Evolutionary conservation across 176 grass and related monocot species (phyloP).

Genomic region (Puccinellia tenuiflora): DNA sequence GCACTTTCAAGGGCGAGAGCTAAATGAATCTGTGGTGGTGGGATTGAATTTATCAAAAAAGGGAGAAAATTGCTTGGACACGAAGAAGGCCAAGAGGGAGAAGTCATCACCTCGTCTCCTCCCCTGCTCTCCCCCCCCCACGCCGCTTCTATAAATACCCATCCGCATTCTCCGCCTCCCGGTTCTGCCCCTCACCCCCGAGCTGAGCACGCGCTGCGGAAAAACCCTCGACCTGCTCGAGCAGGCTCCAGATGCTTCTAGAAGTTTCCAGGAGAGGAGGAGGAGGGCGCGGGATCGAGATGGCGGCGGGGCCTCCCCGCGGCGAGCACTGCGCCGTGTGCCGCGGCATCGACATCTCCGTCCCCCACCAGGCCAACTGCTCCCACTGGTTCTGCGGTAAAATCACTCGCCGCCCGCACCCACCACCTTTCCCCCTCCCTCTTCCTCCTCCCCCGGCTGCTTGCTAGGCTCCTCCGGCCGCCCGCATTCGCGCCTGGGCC

Average conservation of each 20-base stretch:
- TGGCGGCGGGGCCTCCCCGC: neutral
- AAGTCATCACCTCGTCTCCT: neutral
- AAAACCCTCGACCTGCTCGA: neutral
- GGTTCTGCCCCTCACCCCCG: neutral
- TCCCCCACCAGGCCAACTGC: conserved; percentile 31
- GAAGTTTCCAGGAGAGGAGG: neutral
- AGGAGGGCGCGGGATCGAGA: neutral
- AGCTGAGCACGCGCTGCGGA: neutral
- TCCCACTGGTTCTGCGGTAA: conserved; percentile 44
- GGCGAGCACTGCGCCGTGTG: conserved; percentile 23
- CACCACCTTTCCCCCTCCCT: neutral
- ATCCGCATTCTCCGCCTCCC: neutral
- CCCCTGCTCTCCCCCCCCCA: too few species aligned
- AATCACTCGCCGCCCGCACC: neutral
- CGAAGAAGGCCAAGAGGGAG: neutral
- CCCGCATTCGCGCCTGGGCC: neutral
- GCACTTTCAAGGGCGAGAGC: too few species aligned
- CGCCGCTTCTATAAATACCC: conserved; percentile 1
- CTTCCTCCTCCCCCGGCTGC: neutral
- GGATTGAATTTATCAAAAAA: too few species aligned
- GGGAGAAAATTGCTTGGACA: too few species aligned
- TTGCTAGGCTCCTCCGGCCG: neutral
- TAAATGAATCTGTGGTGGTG: too few species aligned
- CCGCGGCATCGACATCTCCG: neutral
- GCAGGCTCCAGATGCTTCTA: neutral